These are phyloP conservation scores for Acer saccharum DNA, from an alignment of 345 rosid genomes.

Conservation along the genomic window DNA sequence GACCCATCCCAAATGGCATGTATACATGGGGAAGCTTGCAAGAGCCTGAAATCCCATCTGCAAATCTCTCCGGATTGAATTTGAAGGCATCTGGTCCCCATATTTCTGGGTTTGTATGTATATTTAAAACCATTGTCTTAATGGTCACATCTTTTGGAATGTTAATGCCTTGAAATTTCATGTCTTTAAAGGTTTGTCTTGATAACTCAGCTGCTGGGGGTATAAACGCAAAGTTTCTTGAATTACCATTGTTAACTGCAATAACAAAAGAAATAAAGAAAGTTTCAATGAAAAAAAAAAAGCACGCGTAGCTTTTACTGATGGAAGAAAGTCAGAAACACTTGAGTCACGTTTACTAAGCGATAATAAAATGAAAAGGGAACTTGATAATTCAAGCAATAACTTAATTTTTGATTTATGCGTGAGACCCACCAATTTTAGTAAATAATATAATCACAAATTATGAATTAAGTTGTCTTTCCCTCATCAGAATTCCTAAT, in stretches of 20 bases:
- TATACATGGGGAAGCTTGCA: constrained; percentile 37
- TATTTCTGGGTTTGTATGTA: constrained; percentile 48
- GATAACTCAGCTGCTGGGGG: constrained; percentile 46
- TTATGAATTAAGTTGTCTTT: no score
- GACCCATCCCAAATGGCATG: constrained; percentile 57
- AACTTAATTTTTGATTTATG: no score
- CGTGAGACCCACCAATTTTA: no score
- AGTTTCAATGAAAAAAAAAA: no score
- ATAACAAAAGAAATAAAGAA: no score
- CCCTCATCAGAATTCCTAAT: no score
- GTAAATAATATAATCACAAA: no score
- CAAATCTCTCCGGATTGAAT: constrained; percentile 44
- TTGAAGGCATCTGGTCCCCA: constrained; percentile 48
- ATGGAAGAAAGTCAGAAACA: no score
- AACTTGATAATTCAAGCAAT: no score
- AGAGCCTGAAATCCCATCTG: constrained; percentile 36
- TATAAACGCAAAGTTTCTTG: constrained; percentile 49
- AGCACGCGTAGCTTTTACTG: no score
- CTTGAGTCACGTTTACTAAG: no score
- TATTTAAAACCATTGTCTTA: constrained; percentile 29
- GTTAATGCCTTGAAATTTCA: constrained; percentile 33
- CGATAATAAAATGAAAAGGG: no score
- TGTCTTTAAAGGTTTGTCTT: constrained; percentile 47
- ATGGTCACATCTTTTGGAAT: constrained; percentile 43
- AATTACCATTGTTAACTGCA: constrained; percentile 55